These are phyloP conservation scores for Penicillium tannophilum DNA, from an alignment of 495 filamentous ascomycete genomes.

Conservation along the genomic window DNA sequence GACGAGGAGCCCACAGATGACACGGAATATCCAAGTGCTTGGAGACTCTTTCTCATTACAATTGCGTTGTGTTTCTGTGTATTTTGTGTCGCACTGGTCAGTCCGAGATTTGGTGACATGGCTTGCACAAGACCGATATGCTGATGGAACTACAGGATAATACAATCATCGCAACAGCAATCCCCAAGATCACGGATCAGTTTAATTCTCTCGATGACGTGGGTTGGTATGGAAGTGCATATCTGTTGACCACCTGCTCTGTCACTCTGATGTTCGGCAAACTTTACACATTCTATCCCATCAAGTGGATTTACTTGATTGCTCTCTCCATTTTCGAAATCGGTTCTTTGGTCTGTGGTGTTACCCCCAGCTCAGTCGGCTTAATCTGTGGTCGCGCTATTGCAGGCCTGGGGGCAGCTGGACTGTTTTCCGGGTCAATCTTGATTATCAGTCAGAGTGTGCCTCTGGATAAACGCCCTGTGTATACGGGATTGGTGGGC, in stretches of 20 bases:
- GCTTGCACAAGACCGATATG: background rate
- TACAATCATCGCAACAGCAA: conserved; percentile 83
- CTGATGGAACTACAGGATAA: conserved; percentile 53
- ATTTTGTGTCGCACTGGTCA: conserved; percentile 65
- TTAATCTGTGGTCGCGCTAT: conserved; percentile 86
- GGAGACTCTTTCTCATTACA: conserved; percentile 58
- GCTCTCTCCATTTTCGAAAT: conserved; percentile 81
- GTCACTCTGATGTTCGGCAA: conserved; percentile 77
- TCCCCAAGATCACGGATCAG: conserved; percentile 78
- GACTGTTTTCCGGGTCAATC: conserved; percentile 79
- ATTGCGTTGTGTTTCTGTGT: conserved; percentile 63
- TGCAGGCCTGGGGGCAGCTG: conserved; percentile 81
- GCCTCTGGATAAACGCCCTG: conserved; percentile 68
- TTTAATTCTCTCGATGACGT: conserved; percentile 77
- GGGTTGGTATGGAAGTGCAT: conserved; percentile 75
- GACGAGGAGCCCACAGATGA: conserved; percentile 36
- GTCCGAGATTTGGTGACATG: conserved; percentile 6
- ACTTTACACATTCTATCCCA: conserved; percentile 76
- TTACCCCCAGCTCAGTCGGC: conserved; percentile 69
- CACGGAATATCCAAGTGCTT: conserved; percentile 50
- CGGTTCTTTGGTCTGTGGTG: conserved; percentile 82
- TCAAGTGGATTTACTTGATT: conserved; percentile 71
- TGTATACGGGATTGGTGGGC: conserved; percentile 74
- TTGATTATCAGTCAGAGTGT: conserved; percentile 78
- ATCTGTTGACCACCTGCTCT: conserved; percentile 71